Evolutionary conservation across 1,284 basidiomycete genomes (phyloP), one percentile per base, ranked within the genome.

Genomic region (Somion occarium): DNA sequence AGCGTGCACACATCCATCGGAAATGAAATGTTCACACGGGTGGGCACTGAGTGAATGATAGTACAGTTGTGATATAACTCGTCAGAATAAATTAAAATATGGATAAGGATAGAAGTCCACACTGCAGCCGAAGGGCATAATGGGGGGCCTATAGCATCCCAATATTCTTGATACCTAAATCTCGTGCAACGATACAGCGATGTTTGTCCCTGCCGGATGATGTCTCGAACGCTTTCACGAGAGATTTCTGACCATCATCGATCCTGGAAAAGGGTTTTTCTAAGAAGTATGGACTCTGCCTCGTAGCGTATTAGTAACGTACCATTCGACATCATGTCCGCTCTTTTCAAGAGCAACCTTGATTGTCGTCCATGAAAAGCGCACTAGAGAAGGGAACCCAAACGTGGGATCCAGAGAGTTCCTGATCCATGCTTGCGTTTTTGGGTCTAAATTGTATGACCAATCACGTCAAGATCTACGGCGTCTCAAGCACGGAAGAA

Each of bases 291-390:
- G n/a, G n/a, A n/a, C n/a, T n/a, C n/a, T n/a, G n/a, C n/a, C n/a
- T n/a, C n/a, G n/a, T n/a, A n/a, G n/a, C n/a, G n/a, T 42, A 49
- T 46, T 43, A 13, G 42, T 12, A 4, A 61, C 80, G 30, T 49
- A 92, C 94, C 94, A 97, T 71, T 87, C 81, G 23, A 91, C 84
- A 74, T 34, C 63, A 62, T 91, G 83, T 0, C 77, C 92, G 43
- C 84, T 73, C 61, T 92, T 92, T 42, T 97, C 93, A 13, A 99
- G 72, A 5, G 88, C 69, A 1, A 93, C 82, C 64, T 95, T 96
- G 54, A 95, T 83, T 0, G 96, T 98, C 1, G 90, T 86, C 96
- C 96, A 99, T 5, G 91, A 95, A 71, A 99, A 99, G 12, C 97
- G 82, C 3, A 87, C 94, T 43, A 98, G 73, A 11, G 84, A 88